A percentile compares a stretch with the other conserved stretches of the same genome.
These are phyloP conservation scores for Colletotrichum plurivorum DNA, from an alignment of 2,329 filamentous ascomycete genomes.

Conservation along the genomic window DNA sequence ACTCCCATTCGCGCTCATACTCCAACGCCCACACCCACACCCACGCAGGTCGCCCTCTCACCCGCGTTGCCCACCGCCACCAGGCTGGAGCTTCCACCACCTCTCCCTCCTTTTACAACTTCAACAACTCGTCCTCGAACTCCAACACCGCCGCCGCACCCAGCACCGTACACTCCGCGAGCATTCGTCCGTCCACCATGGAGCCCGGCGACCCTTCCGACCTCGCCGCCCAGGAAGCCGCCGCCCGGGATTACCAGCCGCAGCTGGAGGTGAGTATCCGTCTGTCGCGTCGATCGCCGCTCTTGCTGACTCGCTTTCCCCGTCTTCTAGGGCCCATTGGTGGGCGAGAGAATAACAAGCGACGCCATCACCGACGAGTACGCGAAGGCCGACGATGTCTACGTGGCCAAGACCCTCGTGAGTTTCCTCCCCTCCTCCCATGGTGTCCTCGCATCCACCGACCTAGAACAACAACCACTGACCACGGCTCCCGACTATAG, in stretches of 20 bases:
- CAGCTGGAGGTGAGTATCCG: constrained; percentile 64
- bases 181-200: constrained; percentile 44
- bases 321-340: constrained; percentile 78
- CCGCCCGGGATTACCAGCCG: constrained; percentile 72
- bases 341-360: constrained; percentile 84
- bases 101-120: constrained; percentile 38
- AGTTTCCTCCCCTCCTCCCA: constrained; percentile 50
- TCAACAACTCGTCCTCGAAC: constrained; percentile 18
- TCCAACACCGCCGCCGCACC: constrained; percentile 21
- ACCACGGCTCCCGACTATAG: constrained; percentile 58
- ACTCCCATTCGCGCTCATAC: constrained; percentile 13
- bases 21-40: constrained; percentile 11
- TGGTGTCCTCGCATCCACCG: constrained; percentile 11
- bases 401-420: constrained; percentile 89
- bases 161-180: constrained; percentile 53
- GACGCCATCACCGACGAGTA: constrained; percentile 87
- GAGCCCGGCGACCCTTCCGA: constrained; percentile 53
- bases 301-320: not conserved
- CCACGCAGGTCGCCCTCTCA: constrained; percentile 17
- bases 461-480: constrained; percentile 33
- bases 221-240: constrained; percentile 71
- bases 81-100: constrained; percentile 16
- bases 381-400: constrained; percentile 87
- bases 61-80: constrained; percentile 22
- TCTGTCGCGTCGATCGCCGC: not conserved